Conservation (phyloP, 371 early-diverging fungal genomes). For the Haplosporangium sp. region DNA sequence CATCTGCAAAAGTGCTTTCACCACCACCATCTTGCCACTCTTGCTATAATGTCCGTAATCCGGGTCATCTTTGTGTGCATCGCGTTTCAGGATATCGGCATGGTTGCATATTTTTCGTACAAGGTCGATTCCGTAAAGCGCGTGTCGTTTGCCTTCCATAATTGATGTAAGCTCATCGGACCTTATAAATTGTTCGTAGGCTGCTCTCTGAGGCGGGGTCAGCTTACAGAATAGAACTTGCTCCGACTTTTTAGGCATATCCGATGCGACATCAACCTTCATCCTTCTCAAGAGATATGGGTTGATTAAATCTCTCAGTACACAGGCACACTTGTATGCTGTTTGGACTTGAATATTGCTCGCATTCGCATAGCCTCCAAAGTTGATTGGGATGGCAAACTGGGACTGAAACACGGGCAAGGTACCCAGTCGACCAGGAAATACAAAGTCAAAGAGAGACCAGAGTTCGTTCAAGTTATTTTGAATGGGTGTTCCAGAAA, state of each 20-base stretch:
- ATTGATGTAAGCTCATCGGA: constrained; percentile 82
- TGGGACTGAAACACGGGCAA: constrained; percentile 93
- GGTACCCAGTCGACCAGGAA: constrained; percentile 95
- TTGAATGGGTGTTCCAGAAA: constrained; percentile 99
- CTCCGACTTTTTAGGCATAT: constrained; percentile 94
- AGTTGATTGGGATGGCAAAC: constrained; percentile 91
- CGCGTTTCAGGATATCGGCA: constrained; percentile 80
- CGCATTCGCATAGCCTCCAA: constrained; percentile 95
- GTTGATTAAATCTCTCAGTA: constrained; percentile 91
- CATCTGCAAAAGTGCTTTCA: constrained; percentile 83
- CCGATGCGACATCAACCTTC: constrained; percentile 93
- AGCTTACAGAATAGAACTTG: constrained; percentile 94
- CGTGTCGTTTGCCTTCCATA: constrained; percentile 84
- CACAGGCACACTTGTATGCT: constrained; percentile 92
- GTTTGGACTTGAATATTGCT: constrained; percentile 89
- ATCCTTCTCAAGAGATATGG: constrained; percentile 95
- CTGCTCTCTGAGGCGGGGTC: constrained; percentile 79
- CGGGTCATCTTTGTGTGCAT: constrained; percentile 55
- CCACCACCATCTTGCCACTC: constrained; percentile 93
- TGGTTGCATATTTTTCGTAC: constrained; percentile 99
- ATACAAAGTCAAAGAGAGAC: constrained; percentile 97
- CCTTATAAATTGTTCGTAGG: constrained; percentile 84
- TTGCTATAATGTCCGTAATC: constrained; percentile 74
- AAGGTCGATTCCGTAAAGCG: constrained; percentile 92
- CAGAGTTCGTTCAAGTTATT: constrained; percentile 98